Evolutionary conservation across 129 eudicot genomes (phyloP).

Genomic region (Tagetes erecta): DNA sequence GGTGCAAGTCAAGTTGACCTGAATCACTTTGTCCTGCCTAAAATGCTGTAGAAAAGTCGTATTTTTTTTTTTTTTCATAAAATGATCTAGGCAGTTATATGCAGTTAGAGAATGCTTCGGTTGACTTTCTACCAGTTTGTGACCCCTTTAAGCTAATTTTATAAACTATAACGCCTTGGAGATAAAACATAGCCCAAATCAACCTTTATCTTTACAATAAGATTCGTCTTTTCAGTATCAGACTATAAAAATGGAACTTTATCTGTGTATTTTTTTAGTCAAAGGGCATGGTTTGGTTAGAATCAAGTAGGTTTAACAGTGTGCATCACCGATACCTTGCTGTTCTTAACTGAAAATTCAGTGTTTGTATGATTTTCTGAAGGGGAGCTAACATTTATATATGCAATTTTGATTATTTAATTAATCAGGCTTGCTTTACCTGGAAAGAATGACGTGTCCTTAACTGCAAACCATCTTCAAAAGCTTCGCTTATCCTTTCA

Average conservation of each 20-base stretch:
- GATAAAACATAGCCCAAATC: background rate
- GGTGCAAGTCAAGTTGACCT: background rate
- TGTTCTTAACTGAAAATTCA: background rate
- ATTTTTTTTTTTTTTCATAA: background rate
- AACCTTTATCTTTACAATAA: background rate
- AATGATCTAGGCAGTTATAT: background rate
- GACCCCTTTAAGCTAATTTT: background rate
- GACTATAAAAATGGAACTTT: background rate
- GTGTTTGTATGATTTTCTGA: background rate
- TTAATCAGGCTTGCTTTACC: conserved; percentile 58
- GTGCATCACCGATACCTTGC: background rate
- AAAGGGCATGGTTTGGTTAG: background rate
- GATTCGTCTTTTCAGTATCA: background rate
- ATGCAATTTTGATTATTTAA: background rate
- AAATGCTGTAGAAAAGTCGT: background rate
- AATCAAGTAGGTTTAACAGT: background rate
- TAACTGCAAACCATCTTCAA: conserved; percentile 91
- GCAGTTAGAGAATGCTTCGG: background rate
- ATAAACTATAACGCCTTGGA: background rate
- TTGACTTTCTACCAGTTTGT: background rate
- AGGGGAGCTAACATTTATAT: background rate
- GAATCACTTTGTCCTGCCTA: background rate
- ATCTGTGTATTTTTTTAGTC: background rate
- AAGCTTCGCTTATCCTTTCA: conserved; percentile 72
- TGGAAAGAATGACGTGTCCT: conserved; percentile 51